Conservation (phyloP, 208 protist species). For the Vickermania spadyakhi region DNA sequence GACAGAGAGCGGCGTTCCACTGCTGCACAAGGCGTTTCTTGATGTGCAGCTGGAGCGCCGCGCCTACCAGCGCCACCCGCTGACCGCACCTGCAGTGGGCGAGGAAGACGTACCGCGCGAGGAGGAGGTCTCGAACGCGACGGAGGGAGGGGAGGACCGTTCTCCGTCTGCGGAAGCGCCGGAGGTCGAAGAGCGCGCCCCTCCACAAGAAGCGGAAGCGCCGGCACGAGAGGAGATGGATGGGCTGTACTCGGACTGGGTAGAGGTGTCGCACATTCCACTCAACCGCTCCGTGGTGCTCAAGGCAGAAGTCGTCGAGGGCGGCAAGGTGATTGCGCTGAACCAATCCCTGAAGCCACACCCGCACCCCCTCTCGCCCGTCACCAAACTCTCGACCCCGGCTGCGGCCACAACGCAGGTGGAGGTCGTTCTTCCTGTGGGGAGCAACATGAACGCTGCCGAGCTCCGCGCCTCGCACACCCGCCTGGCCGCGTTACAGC, state of each 20-base stretch:
- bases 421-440: neutral
- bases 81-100: neutral
- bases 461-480: conserved; percentile 20
- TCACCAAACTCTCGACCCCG: neutral
- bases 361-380: neutral
- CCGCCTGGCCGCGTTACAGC: conserved; percentile 30
- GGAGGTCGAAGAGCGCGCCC: neutral
- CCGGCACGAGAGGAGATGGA: neutral
- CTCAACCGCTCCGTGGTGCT: neutral
- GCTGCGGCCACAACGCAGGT: neutral
- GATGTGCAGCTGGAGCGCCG: conserved; percentile 13
- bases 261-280: neutral
- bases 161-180: no score
- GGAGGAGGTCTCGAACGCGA: neutral
- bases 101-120: conserved; percentile 2
- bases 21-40: conserved; percentile 35
- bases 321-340: neutral
- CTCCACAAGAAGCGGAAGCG: neutral
- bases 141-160: neutral
- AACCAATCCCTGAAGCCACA: neutral
- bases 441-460: conserved; percentile 24
- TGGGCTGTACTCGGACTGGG: neutral
- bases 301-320: neutral
- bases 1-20: conserved; percentile 52
- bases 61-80: neutral